phyloP scores from a whole-genome alignment of 2,329 filamentous ascomycete species.

The Byssochlamys sp. region DNA sequence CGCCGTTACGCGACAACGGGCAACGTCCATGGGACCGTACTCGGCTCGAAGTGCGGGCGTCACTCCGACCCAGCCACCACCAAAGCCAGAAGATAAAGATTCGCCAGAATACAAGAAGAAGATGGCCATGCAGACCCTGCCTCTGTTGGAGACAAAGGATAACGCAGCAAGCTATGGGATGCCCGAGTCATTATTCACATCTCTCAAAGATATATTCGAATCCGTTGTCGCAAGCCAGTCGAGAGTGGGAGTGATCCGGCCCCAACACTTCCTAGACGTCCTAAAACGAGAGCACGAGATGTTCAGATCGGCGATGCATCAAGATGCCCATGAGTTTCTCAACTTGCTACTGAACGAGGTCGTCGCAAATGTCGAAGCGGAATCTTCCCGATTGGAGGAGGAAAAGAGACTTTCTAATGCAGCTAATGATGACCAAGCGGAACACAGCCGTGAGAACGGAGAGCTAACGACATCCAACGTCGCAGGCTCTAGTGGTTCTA shows the following conservation, averaged over 20 bases:
- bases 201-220: conserved; percentile 91
- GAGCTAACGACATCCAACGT: conserved; percentile 26
- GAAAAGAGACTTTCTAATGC: conserved; percentile 45
- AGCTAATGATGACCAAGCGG: conserved; percentile 35
- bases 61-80: conserved; percentile 45
- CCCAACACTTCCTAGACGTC: conserved; percentile 85
- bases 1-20: conserved; percentile 39
- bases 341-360: conserved; percentile 93
- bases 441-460: conserved; percentile 43
- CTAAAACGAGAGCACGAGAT: conserved; percentile 91
- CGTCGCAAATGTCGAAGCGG: conserved; percentile 84
- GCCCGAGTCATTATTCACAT: conserved; percentile 89
- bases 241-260: conserved; percentile 81
- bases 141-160: conserved; percentile 76
- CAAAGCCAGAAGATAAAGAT: conserved; percentile 82
- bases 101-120: conserved; percentile 98
- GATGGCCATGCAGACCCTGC: conserved; percentile 76
- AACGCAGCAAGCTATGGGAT: conserved; percentile 75
- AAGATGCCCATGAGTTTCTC: conserved; percentile 95
- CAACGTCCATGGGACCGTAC: conserved; percentile 15
- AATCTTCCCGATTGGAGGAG: conserved; percentile 42
- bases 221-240: conserved; percentile 72
- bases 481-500: conserved; percentile 26
- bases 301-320: conserved; percentile 94
- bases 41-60: conserved; percentile 42